Base-by-base conservation (phyloP, 495 filamentous ascomycete species). In the Trichoderma reesei region DNA sequence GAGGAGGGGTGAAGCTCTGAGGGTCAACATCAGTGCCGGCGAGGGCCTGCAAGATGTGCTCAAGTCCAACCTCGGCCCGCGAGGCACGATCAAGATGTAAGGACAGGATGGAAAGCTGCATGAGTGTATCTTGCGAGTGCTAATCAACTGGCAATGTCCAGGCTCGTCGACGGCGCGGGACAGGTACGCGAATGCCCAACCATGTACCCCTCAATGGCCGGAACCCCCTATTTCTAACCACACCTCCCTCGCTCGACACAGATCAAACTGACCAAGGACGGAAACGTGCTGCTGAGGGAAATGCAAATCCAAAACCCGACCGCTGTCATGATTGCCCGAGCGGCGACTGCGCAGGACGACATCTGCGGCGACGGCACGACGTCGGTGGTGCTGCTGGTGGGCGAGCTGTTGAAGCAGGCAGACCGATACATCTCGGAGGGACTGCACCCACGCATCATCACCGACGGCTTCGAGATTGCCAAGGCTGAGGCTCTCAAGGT, bases 231-330 rank as follows among this genome's bases (percentile, higher is more conserved):
- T 51, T 42, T 34, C 65, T 46, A 63, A 46, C 60, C 42, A 36
- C 26, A 26, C 26, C 26, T 26, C 37, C 10, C 44, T 64, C 69
- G 42, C 64, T 41, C 76, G 68, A 37, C 16, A 74, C 68, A 96
- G 89, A 99, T 99, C 81, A 99, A 98, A 77, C 81, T 99, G 71
- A 99, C 94, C 61, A 99, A 99, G 78, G 94, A 99, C 82, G 94
- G 94, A 71, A 96, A 94, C 72, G 94, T 98, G 60, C 80, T 99
- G 63, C 74, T 99, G 68, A 84, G 91, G 69, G 94, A 99, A 75
- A 99, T 99, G 95, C 91, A 93, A 79, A 83, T 94, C 74, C 89
- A 92, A 78, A 92, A 93, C 72, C 89, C 89, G 39, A 93, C 89
- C 46, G 92, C 92, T 64, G 92, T 98, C 67, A 97, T 99, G 92